These are phyloP conservation scores for Neoboletus brunneissimus DNA, from an alignment of 768 basidiomycete species.

Conservation along the genomic window DNA sequence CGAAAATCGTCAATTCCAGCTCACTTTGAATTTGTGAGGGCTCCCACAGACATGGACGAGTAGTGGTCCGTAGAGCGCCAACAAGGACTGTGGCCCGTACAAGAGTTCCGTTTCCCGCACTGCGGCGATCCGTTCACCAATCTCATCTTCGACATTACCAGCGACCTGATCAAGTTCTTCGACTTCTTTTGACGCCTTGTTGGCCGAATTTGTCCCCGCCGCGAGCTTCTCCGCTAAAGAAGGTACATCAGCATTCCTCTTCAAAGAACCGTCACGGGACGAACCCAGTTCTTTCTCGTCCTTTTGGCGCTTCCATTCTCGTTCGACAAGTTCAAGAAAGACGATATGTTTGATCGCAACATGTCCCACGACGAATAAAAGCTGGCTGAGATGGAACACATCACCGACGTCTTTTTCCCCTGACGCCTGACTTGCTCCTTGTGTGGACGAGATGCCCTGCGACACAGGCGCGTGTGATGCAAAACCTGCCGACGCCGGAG, in stretches of 20 bases:
- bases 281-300: conserved; percentile 80
- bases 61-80: conserved; percentile 87
- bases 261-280: conserved; percentile 18
- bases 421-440: conserved; percentile 5
- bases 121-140: conserved; percentile 84
- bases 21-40: conserved; percentile 87
- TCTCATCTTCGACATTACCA: conserved; percentile 97
- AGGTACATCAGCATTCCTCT: not conserved
- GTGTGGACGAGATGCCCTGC: conserved; percentile 13
- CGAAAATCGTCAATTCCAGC: not conserved
- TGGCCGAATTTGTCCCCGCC: conserved; percentile 34
- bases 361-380: conserved; percentile 95
- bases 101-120: conserved; percentile 87
- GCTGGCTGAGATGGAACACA: conserved; percentile 84
- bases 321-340: conserved; percentile 90
- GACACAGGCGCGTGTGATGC: conserved; percentile 21
- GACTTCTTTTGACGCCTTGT: conserved; percentile 49
- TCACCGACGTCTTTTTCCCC: conserved; percentile 63
- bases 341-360: conserved; percentile 98
- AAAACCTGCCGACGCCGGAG: conserved; percentile 23
- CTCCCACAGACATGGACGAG: conserved; percentile 88
- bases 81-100: conserved; percentile 75
- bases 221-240: conserved; percentile 58
- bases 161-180: conserved; percentile 97
- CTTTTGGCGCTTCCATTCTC: conserved; percentile 96